phyloP scores from a whole-genome alignment of 108 stramenopile species.

The Schizochytrium sp. region DNA sequence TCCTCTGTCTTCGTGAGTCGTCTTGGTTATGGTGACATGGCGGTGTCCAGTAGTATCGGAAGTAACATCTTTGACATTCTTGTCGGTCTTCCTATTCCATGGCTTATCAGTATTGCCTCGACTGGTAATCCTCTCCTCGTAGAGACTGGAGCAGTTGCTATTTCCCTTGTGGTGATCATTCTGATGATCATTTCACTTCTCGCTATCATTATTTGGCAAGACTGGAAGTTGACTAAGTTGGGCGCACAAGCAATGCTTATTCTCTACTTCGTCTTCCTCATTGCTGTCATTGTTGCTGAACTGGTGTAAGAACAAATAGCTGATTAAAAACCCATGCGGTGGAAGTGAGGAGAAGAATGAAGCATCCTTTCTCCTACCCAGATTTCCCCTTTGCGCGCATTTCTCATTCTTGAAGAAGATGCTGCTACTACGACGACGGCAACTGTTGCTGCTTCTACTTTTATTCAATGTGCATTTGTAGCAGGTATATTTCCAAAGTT shows the following conservation, averaged over 20 bases:
- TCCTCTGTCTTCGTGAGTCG: slow-evolving; percentile 38
- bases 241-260: slow-evolving; percentile 61
- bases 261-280: slow-evolving; percentile 63
- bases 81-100: slow-evolving; percentile 61
- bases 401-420: too few relatives aligned
- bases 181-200: slow-evolving; percentile 57
- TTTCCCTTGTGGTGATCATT: background rate
- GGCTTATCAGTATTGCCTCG: background rate
- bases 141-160: slow-evolving; percentile 43
- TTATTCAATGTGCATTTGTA: too few relatives aligned
- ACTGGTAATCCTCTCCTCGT: background rate
- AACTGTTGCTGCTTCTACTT: too few relatives aligned
- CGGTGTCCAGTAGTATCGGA: slow-evolving; percentile 60
- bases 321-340: too few relatives aligned
- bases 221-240: slow-evolving; percentile 58
- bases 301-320: background rate
- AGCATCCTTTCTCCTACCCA: too few relatives aligned
- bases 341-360: too few relatives aligned
- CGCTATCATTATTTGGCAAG: slow-evolving; percentile 50
- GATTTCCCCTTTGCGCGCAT: too few relatives aligned
- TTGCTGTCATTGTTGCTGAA: background rate
- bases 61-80: slow-evolving; percentile 62
- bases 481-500: too few relatives aligned
- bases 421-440: too few relatives aligned
- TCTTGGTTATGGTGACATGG: slow-evolving; percentile 62